Evolutionary conservation across 495 filamentous ascomycete genomes (phyloP), one percentile per base, ranked within the genome.

Genomic region (Recurvomyces mirabilis): DNA sequence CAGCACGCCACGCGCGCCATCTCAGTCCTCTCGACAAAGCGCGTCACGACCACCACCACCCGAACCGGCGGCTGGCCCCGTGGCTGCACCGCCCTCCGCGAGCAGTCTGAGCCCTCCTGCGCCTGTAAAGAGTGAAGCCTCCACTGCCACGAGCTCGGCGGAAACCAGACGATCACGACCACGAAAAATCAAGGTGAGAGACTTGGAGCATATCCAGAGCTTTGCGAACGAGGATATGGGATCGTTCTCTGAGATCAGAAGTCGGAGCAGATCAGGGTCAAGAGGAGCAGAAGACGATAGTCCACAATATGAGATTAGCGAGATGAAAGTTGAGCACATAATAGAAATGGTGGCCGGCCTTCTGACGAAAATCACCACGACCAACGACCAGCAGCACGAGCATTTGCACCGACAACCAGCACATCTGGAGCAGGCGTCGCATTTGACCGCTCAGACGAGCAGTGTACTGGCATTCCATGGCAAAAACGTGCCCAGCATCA

Each of bases 341-440:
- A 99, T 99, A 63, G 93, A 99, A 64, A 99, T 99, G 93, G 93
- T 99, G 5, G 91, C 91, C 4, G 89, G 86, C n/a, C 78, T 99
- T 29, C 68, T 99, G 46, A 94, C 93, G 7, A 96, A 96, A 64
- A 99, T 99, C 51, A 95, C 91, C 4, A 88, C 85, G 2, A 94
- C 91, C 40, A 99, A 99, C 59, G 91, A 99, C 59, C 68, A 78
- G 25, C 89, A 95, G 54, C 87, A 95, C 63, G 87, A 95, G 57
- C 73, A 80, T 47, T 53, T 84, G 26, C 80, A 87, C 59, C 68
- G 79, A 38, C 73, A 80, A 43, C 75, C 86, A 47, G 79, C 84
- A 14, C 68, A 75, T 9, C 63, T 75, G 12, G 79, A 84, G 38
- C 77, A 74, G 10, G 71, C 77, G 4, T 60, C 69, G 21, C 73